A percentile compares a stretch with the other conserved stretches of the same genome.
These are phyloP conservation scores for Xerocomellus amylosporus DNA, from an alignment of 768 basidiomycete species.

Conservation along the genomic window DNA sequence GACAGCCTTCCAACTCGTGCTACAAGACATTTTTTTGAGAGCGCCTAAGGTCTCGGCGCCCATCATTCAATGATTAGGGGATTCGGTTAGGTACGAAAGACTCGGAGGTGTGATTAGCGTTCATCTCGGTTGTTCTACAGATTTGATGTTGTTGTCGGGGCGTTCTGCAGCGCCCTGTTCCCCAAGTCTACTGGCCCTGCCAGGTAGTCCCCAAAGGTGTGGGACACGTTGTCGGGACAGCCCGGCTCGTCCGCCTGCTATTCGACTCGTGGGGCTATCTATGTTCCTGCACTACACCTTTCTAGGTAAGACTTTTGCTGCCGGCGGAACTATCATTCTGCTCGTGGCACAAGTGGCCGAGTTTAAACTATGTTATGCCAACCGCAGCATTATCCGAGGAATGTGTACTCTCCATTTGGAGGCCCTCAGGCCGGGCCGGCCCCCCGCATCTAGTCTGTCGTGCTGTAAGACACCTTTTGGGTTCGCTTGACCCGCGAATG, in stretches of 20 bases:
- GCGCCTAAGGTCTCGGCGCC: no score
- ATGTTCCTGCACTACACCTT: neutral
- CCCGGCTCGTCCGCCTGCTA: neutral
- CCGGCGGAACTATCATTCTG: neutral
- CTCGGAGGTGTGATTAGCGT: no score
- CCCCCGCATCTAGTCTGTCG: neutral
- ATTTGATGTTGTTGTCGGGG: neutral
- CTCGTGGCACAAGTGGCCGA: neutral
- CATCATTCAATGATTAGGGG: no score
- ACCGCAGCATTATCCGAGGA: neutral
- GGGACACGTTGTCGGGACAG: neutral
- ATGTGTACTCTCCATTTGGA: neutral
- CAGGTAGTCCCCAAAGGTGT: neutral
- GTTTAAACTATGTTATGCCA: slow-evolving; percentile 7
- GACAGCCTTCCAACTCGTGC: no score
- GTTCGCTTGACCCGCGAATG: slow-evolving; percentile 1
- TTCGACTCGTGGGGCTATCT: neutral
- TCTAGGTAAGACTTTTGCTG: neutral
- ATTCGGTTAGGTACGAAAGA: no score
- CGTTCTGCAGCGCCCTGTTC: neutral
- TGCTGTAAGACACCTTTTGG: neutral
- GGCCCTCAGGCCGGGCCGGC: neutral
- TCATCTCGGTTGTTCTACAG: no score
- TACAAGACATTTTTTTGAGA: no score
- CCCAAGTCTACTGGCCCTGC: slow-evolving; percentile 13